Base-by-base conservation (phyloP, 768 basidiomycete species). In the Tricholoma matsutake region DNA sequence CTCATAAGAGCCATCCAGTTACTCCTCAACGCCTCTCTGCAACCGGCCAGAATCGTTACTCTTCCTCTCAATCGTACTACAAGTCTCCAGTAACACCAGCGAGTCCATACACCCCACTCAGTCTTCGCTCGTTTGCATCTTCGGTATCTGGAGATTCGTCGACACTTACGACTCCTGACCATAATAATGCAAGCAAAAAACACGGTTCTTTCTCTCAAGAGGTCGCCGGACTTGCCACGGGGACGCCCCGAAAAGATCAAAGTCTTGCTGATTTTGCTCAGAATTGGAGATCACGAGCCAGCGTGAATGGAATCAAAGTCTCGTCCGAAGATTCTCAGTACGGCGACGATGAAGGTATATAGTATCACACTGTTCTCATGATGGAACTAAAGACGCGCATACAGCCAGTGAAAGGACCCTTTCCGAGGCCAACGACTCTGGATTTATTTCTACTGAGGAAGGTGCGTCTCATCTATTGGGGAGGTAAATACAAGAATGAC, bases 221-320 rank as follows among this genome's bases (percentile, higher is more conserved):
- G 65, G 77, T 78, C 39, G 60, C 67, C 28, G 72, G 65, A 62
- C 35, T 60, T 58, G 61, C 65, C 39, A 52, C 63, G 8, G 63
- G 56, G 56, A 11, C 57, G 29, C 62, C 58, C 43, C 68, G 64
- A 59, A 74, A 76, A 64, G 80, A 80, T 64, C 78, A 79, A 64
- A 81, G 79, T 67, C 75, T 86, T 22, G 83, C 84, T 14, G 85
- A 88, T 69, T 81, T 86, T 39, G 82, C 86, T 4, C 80, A 82
- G 34, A 89, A 83, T 69, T 92, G 90, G 90, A 81, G 89, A 59
- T 85, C 82, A 31, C 79, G 88, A 54, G 87, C 88, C 55, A 85
- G 77, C 60, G 86, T 88, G 65, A 86, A 89, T 63, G 88, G 87
- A 45, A 89, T 90, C 61, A 87, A 82, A 71, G 86, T 89, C 56